Evolutionary conservation across 2,329 filamentous ascomycete genomes (phyloP).

Genomic region (Ceratocystis harringtonii): DNA sequence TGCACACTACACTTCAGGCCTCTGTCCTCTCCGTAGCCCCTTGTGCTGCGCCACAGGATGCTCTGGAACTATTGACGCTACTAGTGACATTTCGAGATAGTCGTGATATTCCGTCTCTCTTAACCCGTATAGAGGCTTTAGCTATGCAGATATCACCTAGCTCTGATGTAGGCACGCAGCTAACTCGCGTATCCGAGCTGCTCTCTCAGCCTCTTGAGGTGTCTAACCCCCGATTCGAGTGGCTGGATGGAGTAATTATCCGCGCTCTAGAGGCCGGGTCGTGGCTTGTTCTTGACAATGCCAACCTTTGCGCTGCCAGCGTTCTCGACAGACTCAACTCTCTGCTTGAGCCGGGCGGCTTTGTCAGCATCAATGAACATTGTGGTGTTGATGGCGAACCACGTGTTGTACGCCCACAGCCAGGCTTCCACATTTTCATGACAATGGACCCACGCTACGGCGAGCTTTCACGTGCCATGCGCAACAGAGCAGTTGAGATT

Average conservation of each 20-base stretch:
- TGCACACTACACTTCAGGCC: conserved; percentile 38
- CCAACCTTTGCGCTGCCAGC: conserved; percentile 88
- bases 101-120: conserved; percentile 26
- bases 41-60: conserved; percentile 30
- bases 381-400: conserved; percentile 68
- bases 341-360: conserved; percentile 76
- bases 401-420: conserved; percentile 64
- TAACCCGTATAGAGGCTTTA: conserved; percentile 28
- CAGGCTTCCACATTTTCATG: conserved; percentile 80
- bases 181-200: conserved; percentile 35
- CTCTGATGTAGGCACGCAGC: conserved; percentile 32
- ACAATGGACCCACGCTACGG: conserved; percentile 87
- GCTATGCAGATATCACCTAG: conserved; percentile 29
- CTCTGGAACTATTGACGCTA: conserved; percentile 36
- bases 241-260: conserved; percentile 86
- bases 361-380: conserved; percentile 84
- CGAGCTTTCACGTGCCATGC: conserved; percentile 89
- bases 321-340: conserved; percentile 92
- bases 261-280: conserved; percentile 72
- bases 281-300: conserved; percentile 93
- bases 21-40: conserved; percentile 37
- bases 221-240: conserved; percentile 74
- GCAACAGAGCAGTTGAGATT: conserved; percentile 86
- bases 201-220: conserved; percentile 41
- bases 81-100: conserved; percentile 27